Base-by-base conservation (phyloP, 495 filamentous ascomycete species). In the Coniosporium apollinis region DNA sequence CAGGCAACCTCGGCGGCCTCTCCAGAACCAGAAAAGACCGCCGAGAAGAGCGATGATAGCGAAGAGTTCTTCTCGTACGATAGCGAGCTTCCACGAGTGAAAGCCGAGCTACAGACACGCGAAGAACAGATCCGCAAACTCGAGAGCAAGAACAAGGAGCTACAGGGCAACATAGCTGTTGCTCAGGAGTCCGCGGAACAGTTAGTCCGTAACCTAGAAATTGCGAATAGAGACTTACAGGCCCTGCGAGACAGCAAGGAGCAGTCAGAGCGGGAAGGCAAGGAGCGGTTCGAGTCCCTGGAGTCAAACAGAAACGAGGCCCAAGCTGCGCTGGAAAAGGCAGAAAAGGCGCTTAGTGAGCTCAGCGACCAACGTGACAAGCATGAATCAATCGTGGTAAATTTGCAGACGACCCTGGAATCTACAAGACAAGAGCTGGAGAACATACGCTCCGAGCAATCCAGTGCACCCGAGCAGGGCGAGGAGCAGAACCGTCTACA, bases 1-100 rank as follows among this genome's bases (percentile, higher is more conserved):
- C n/a, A n/a, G n/a, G n/a, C n/a, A n/a, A n/a, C n/a, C n/a, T n/a
- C n/a, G n/a, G n/a, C n/a, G n/a, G n/a, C n/a, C n/a, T n/a, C n/a
- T n/a, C n/a, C n/a, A n/a, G n/a, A n/a, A n/a, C n/a, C n/a, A n/a
- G n/a, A n/a, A n/a, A n/a, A n/a, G n/a, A n/a, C n/a, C n/a, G n/a
- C n/a, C n/a, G n/a, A n/a, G n/a, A n/a, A n/a, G n/a, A n/a, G n/a
- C n/a, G n/a, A n/a, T n/a, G 57, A 61, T 4, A 64, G 57, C 32
- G 82, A 87, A 47, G 82, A 93, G 16, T 76, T 94, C 56, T 94
- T 94, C 57, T 89, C 82, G 5, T 92, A 82, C 42, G 81, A 84
- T 37, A 69, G 69, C 26, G 81, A 87, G 50, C 57, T 84, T 26
- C 74, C 75, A 11, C 66, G 72, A 13, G 45, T 83, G n/a, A 65